Evolutionary conservation across 1,284 basidiomycete genomes (phyloP).

Genomic region (Trichosporon sp.): DNA sequence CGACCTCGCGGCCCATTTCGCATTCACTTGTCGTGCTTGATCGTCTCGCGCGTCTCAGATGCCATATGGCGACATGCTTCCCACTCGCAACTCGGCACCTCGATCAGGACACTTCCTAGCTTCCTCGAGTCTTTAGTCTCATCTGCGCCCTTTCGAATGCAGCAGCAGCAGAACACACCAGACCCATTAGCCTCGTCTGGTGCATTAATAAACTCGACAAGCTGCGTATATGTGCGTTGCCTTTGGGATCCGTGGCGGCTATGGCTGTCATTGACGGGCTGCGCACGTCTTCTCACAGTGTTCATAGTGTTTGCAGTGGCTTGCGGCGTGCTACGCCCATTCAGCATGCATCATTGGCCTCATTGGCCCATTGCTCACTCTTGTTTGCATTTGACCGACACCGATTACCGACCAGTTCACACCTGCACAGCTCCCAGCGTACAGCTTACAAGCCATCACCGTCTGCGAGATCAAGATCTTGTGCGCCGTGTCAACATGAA

Average conservation of each 20-base stretch:
- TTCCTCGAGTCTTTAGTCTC: neutral
- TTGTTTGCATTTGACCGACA: slow-evolving; percentile 1
- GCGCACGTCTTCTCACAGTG: neutral
- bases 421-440: neutral
- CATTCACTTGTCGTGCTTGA: neutral
- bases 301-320: too few species aligned
- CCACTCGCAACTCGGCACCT: too few species aligned
- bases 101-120: too few species aligned
- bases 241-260: neutral
- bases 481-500: neutral
- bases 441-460: neutral
- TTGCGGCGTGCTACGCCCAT: neutral
- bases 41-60: neutral
- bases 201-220: too few species aligned
- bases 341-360: neutral
- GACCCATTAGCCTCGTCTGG: neutral
- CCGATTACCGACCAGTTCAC: neutral
- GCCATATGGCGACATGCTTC: neutral
- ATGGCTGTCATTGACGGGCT: neutral
- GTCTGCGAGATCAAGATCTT: neutral
- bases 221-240: neutral
- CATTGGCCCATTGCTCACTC: neutral
- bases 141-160: neutral
- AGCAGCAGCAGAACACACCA: neutral
- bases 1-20: neutral